Conservation (phyloP, 2,329 filamentous ascomycete species). For the Saccharata proteae region DNA sequence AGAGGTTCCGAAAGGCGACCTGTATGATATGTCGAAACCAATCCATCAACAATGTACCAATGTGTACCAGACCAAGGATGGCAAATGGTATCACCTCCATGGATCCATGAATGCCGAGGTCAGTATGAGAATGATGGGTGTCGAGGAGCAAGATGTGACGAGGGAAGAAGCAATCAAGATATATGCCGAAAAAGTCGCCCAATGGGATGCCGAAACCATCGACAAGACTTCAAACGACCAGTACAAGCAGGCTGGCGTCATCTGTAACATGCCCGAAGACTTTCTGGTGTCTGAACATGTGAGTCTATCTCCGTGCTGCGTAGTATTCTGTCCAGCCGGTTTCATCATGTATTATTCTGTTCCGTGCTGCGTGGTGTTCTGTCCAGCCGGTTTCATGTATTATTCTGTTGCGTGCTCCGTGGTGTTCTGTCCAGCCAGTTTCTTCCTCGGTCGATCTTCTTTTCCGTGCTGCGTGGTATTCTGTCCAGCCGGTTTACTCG, state of each 20-base stretch:
- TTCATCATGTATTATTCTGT: too few relatives aligned
- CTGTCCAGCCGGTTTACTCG: too few relatives aligned
- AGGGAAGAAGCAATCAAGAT: constrained; percentile 20
- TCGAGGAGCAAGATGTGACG: constrained; percentile 11
- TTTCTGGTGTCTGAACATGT: constrained; percentile 29
- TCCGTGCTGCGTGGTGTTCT: too few relatives aligned
- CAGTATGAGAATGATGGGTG: constrained; percentile 24
- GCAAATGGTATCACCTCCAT: constrained; percentile 35
- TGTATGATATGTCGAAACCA: constrained; percentile 12
- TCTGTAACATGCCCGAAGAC: constrained; percentile 26
- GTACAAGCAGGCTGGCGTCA: constrained; percentile 30
- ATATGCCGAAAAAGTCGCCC: constrained; percentile 22
- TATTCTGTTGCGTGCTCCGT: too few relatives aligned
- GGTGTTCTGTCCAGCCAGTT: too few relatives aligned
- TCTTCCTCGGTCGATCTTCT: too few relatives aligned
- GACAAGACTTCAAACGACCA: constrained; percentile 24
- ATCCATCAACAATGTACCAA: constrained; percentile 23
- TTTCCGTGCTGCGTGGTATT: too few relatives aligned
- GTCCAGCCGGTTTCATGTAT: too few relatives aligned
- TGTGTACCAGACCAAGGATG: constrained; percentile 36
- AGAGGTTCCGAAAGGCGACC: constrained; percentile 14
- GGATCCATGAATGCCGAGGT: constrained; percentile 31
- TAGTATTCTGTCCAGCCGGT: too few relatives aligned
- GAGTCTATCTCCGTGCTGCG: too few relatives aligned
- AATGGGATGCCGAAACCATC: constrained; percentile 23